Evolutionary conservation across 2,329 filamentous ascomycete genomes (phyloP).

Genomic region (Colletotrichum karsti): DNA sequence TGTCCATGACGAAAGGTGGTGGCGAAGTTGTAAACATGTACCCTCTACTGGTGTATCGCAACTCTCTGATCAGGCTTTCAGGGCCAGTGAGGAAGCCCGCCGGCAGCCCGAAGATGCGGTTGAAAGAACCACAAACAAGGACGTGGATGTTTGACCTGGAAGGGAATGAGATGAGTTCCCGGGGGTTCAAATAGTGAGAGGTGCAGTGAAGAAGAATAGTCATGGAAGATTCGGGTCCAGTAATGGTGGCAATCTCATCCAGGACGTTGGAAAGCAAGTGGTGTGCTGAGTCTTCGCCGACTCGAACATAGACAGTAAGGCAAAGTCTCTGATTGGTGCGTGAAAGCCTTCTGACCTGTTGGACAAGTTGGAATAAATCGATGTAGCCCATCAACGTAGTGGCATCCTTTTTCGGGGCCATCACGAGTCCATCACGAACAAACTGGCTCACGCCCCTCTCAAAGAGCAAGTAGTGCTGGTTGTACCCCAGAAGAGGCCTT

Average conservation of each 20-base stretch:
- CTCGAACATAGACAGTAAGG: background rate
- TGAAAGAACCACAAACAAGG: slow-evolving; percentile 18
- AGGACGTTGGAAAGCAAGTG: background rate
- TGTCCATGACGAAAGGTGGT: slow-evolving; percentile 22
- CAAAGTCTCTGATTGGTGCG: background rate
- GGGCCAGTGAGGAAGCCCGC: slow-evolving; percentile 22
- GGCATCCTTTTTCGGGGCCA: background rate
- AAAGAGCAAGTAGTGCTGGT: background rate
- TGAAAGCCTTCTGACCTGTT: background rate
- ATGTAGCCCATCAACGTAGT: background rate
- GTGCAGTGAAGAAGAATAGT: slow-evolving; percentile 23
- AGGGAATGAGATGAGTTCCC: background rate
- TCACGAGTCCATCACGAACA: background rate
- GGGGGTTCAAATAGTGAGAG: background rate
- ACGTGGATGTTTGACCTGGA: background rate
- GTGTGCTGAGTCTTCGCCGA: background rate
- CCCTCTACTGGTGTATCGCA: slow-evolving; percentile 23
- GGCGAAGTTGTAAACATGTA: slow-evolving; percentile 25
- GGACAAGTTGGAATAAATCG: slow-evolving; percentile 5
- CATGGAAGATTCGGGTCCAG: slow-evolving; percentile 5
- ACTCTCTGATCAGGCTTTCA: slow-evolving; percentile 17
- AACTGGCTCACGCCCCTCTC: slow-evolving; percentile 9
- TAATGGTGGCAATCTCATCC: background rate
- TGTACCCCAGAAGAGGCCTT: background rate
- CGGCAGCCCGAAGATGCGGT: slow-evolving; percentile 3